These are phyloP conservation scores for Microsporum canis DNA, from an alignment of 2,329 filamentous ascomycete species.

Conservation along the genomic window DNA sequence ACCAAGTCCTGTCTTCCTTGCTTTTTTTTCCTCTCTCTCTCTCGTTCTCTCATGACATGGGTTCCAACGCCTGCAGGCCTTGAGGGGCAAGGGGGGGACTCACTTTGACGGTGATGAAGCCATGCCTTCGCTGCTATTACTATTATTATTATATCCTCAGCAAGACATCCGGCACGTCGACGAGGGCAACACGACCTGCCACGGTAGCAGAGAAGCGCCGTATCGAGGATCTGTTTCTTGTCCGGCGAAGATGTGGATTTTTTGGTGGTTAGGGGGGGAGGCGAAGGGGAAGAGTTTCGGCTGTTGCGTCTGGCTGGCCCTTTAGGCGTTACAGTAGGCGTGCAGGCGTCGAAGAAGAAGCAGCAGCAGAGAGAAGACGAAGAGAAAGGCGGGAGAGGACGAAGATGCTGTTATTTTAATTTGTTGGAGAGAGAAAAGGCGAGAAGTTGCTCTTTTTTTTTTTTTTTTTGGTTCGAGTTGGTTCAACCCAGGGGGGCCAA, in stretches of 20 bases:
- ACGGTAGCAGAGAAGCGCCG: neutral
- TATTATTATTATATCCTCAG: neutral
- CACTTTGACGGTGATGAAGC: conserved; percentile 1
- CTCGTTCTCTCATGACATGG: neutral
- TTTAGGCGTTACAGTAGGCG: neutral
- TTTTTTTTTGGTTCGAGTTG: too few relatives aligned
- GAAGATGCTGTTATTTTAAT: too few relatives aligned
- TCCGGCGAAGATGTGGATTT: neutral
- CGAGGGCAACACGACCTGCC: neutral
- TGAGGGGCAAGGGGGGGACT: neutral
- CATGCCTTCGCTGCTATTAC: neutral
- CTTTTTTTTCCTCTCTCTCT: neutral
- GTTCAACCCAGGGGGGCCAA: too few relatives aligned
- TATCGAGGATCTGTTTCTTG: neutral
- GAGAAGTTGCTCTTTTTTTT: too few relatives aligned
- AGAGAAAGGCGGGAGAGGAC: neutral
- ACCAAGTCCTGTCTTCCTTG: neutral
- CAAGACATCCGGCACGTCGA: neutral
- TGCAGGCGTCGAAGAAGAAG: neutral
- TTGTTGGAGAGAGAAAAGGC: too few relatives aligned
- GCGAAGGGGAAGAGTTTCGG: neutral
- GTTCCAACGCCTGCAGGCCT: neutral
- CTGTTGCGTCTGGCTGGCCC: neutral
- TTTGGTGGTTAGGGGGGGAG: neutral
- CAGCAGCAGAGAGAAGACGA: neutral